Conservation (phyloP, 2,329 filamentous ascomycete genomes). For the Epichloe festucae region DNA sequence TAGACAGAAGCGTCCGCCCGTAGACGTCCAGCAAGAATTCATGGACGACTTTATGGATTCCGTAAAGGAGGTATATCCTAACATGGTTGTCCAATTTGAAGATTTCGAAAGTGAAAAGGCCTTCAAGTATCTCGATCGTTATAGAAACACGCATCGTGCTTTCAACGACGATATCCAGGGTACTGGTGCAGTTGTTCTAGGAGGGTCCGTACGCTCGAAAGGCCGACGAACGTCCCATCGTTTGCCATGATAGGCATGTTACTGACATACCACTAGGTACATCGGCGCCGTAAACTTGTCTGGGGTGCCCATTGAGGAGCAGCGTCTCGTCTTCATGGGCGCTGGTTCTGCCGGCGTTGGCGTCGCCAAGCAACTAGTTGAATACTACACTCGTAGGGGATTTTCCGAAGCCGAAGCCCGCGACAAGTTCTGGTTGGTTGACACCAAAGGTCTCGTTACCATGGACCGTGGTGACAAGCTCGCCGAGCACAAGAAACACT, state of each 20-base stretch:
- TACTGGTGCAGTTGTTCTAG: conserved; percentile 88
- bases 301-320: conserved; percentile 73
- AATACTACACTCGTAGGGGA: conserved; percentile 90
- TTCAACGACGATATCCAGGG: conserved; percentile 99
- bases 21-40: conserved; percentile 75
- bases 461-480: conserved; percentile 86
- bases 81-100: conserved; percentile 79
- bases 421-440: conserved; percentile 92
- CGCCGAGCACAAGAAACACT: conserved; percentile 75
- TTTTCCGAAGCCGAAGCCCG: conserved; percentile 77
- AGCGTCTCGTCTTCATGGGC: conserved; percentile 91
- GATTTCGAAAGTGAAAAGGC: conserved; percentile 90
- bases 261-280: conserved; percentile 50
- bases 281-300: conserved; percentile 70
- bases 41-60: conserved; percentile 97
- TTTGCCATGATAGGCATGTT: neutral
- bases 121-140: conserved; percentile 84
- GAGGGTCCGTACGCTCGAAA: conserved; percentile 41
- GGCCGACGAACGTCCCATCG: conserved; percentile 2
- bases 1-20: conserved; percentile 65
- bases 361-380: conserved; percentile 94
- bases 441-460: conserved; percentile 92
- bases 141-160: conserved; percentile 79
- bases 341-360: conserved; percentile 92
- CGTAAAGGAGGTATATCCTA: conserved; percentile 56